Evolutionary conservation across 129 eudicot species (phyloP).

Genomic region (Flaveria robusta): DNA sequence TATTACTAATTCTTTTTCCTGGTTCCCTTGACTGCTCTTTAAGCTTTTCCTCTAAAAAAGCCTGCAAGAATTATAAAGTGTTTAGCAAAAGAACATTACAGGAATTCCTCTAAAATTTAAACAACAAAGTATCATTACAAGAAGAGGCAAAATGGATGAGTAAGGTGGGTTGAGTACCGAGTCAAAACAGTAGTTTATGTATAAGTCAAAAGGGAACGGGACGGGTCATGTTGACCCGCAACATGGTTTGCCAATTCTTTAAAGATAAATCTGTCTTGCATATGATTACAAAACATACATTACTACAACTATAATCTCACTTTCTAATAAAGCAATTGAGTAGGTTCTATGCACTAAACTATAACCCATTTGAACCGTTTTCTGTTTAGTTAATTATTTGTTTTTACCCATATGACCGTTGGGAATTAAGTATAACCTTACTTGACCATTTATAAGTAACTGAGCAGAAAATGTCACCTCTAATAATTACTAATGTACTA

Average conservation of each 20-base stretch:
- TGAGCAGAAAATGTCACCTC: neutral
- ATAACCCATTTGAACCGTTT: neutral
- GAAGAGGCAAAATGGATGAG: neutral
- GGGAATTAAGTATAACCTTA: neutral
- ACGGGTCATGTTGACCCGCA: neutral
- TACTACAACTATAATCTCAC: neutral
- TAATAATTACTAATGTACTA: neutral
- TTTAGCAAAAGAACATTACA: slow-evolving; percentile 11
- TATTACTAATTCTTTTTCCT: slow-evolving; percentile 46
- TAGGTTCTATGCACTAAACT: neutral
- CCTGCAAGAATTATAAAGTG: slow-evolving; percentile 45
- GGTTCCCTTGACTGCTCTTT: slow-evolving; percentile 51
- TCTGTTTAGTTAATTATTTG: neutral
- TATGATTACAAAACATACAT: slow-evolving; percentile 1
- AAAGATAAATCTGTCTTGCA: neutral
- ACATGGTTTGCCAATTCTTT: neutral
- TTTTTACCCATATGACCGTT: neutral
- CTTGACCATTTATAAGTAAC: neutral
- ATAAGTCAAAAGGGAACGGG: neutral
- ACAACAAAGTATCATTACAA: neutral
- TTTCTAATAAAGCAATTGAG: neutral
- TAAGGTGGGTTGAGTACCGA: neutral
- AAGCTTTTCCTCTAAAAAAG: slow-evolving; percentile 64
- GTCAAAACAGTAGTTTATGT: neutral
- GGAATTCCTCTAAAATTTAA: slow-evolving; percentile 1